Percentiles rank a stretch among this genome's conserved stretches.
These are phyloP conservation scores for Nicotiana benthamiana DNA, from an alignment of 257 asterid genomes.

Conservation along the genomic window DNA sequence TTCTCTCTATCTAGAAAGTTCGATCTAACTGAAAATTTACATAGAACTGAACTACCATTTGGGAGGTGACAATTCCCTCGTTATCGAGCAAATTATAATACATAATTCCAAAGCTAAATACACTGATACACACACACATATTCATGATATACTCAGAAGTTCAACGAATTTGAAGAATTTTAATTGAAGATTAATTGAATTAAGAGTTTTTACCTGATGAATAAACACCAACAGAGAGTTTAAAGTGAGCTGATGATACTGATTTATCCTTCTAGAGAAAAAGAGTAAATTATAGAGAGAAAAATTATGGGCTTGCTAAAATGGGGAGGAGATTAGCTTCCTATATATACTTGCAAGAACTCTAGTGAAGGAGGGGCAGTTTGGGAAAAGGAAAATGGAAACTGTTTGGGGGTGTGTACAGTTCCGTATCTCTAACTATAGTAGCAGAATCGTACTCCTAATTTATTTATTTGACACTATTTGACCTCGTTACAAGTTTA, in stretches of 20 bases:
- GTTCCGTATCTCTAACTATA: conserved; percentile 1
- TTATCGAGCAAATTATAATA: neutral
- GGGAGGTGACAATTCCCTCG: no score
- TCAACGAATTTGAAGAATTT: neutral
- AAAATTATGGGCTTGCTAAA: neutral
- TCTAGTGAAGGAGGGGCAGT: neutral
- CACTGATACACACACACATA: neutral
- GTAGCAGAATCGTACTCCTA: conserved; percentile 11
- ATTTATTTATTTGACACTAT: neutral
- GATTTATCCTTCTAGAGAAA: conserved; percentile 1
- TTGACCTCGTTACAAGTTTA: neutral
- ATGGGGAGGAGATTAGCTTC: neutral
- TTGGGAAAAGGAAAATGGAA: neutral
- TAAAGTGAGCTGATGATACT: neutral
- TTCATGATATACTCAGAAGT: neutral
- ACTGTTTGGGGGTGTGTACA: neutral
- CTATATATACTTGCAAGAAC: neutral
- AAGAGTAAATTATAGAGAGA: conserved; percentile 4
- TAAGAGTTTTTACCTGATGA: conserved; percentile 3
- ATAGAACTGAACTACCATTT: neutral
- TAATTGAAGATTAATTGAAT: neutral
- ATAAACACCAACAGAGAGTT: neutral
- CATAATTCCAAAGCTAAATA: neutral
- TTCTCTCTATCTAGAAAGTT: neutral
- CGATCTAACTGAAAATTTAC: neutral